phyloP scores from a whole-genome alignment of 345 rosid genomes.

The Pugionium cornutum region DNA sequence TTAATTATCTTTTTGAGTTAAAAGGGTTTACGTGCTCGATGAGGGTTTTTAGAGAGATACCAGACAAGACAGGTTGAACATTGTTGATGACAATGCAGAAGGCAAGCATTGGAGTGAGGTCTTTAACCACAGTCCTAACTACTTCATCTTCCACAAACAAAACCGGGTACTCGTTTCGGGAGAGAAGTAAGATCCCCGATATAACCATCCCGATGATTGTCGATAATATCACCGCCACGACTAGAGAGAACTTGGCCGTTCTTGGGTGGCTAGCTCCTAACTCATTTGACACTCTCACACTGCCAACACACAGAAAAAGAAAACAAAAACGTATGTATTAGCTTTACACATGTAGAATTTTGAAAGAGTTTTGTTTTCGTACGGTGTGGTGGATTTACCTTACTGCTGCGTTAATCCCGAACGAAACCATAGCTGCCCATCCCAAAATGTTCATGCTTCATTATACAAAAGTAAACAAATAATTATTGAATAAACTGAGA shows the following conservation, averaged over 20 bases:
- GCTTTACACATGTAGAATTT: neutral
- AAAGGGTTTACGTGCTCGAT: neutral
- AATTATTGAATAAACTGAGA: neutral
- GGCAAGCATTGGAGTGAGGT: conserved; percentile 73
- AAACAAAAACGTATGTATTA: neutral
- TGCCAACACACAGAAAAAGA: conserved; percentile 23
- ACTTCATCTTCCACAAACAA: conserved; percentile 59
- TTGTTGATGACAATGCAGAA: conserved; percentile 68
- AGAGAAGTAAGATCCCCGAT: conserved; percentile 46
- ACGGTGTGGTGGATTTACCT: conserved; percentile 45
- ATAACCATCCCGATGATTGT: conserved; percentile 49
- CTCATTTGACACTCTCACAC: conserved; percentile 88
- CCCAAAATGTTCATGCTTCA: conserved; percentile 73
- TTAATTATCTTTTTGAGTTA: neutral
- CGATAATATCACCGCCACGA: conserved; percentile 62
- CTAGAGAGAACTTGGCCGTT: conserved; percentile 62
- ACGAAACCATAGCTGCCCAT: conserved; percentile 76
- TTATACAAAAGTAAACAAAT: conserved; percentile 13
- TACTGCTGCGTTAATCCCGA: conserved; percentile 84
- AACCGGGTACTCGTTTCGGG: conserved; percentile 52
- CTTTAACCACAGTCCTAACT: conserved; percentile 53
- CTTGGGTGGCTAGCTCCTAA: conserved; percentile 84
- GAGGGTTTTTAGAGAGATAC: conserved; percentile 34
- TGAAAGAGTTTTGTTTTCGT: too few species aligned
- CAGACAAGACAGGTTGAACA: conserved; percentile 89